Percentiles rank a stretch among this genome's conserved stretches.
Conservation (phyloP, 352 stramenopile species). For the Albugo laibachii region DNA sequence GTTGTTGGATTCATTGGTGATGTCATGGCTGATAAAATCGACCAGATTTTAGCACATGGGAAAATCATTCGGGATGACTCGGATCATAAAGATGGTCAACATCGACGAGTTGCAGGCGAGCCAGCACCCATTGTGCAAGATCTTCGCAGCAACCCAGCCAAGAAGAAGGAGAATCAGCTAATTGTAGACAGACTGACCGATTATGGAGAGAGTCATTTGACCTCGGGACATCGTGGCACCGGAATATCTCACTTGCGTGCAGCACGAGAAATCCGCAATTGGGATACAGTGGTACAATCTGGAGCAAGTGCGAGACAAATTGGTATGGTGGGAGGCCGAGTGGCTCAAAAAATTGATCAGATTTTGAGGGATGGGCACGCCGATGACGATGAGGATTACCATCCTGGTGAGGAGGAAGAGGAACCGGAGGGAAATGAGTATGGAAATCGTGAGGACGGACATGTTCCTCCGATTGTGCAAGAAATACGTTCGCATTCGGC, state of each 20-base stretch:
- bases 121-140: constrained; percentile 51
- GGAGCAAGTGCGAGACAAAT: constrained; percentile 30
- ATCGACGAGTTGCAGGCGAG: constrained; percentile 20
- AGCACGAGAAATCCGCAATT: constrained; percentile 30
- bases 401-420: constrained; percentile 32
- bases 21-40: constrained; percentile 60
- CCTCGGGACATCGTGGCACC: constrained; percentile 35
- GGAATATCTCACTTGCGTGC: constrained; percentile 61
- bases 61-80: constrained; percentile 30
- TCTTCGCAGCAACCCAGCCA: constrained; percentile 30
- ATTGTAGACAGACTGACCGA: constrained; percentile 45
- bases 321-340: constrained; percentile 27
- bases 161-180: constrained; percentile 31
- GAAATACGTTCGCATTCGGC: constrained; percentile 24
- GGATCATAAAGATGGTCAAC: constrained; percentile 4
- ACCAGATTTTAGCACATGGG: constrained; percentile 48
- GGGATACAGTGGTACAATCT: constrained; percentile 26
- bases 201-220: constrained; percentile 54
- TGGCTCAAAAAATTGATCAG: constrained; percentile 53
- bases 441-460: constrained; percentile 4
- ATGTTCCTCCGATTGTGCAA: constrained; percentile 20
- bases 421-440: constrained; percentile 8
- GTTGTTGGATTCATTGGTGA: constrained; percentile 33
- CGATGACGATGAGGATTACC: constrained; percentile 39
- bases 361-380: constrained; percentile 48